Evolutionary conservation across 768 basidiomycete species (phyloP).

Genomic region (Mycena filopes): DNA sequence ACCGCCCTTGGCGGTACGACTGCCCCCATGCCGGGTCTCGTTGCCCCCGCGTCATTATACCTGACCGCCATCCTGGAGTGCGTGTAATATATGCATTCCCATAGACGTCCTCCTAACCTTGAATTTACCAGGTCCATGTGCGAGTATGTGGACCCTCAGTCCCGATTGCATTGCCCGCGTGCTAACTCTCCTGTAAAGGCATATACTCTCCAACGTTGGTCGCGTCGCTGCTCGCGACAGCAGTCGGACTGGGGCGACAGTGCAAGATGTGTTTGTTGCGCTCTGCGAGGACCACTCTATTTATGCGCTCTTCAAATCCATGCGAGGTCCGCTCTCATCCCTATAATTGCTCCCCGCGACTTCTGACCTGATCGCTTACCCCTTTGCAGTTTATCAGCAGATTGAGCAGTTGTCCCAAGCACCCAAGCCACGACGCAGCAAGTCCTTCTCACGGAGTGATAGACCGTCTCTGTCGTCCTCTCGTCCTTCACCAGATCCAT

Average conservation of each 20-base stretch:
- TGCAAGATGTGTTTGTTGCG: conserved; percentile 87
- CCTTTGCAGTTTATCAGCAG: conserved; percentile 75
- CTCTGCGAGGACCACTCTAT: conserved; percentile 91
- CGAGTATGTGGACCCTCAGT: conserved; percentile 77
- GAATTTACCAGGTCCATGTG: conserved; percentile 72
- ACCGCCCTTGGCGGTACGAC: conserved; percentile 54
- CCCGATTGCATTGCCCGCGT: conserved; percentile 3
- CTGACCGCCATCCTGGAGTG: conserved; percentile 94
- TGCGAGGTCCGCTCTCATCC: conserved; percentile 72
- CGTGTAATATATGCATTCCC: conserved; percentile 48
- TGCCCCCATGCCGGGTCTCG: conserved; percentile 63
- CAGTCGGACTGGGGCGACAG: conserved; percentile 76
- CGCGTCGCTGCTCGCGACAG: conserved; percentile 89
- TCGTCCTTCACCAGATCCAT: conserved; percentile 56
- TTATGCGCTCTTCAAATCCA: conserved; percentile 84
- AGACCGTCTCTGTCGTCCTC: conserved; percentile 48
- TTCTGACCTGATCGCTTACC: conserved; percentile 33
- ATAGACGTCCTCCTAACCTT: conserved; percentile 36
- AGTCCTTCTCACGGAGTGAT: conserved; percentile 72
- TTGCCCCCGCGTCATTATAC: conserved; percentile 89
- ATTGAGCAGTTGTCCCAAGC: conserved; percentile 75
- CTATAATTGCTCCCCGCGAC: neutral
- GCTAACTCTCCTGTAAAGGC: conserved; percentile 57
- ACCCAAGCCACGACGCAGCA: conserved; percentile 70
- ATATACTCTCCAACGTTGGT: conserved; percentile 85